Base-by-base conservation (phyloP, 2,329 filamentous ascomycete genomes). In the Bipolaris sorokiniana region DNA sequence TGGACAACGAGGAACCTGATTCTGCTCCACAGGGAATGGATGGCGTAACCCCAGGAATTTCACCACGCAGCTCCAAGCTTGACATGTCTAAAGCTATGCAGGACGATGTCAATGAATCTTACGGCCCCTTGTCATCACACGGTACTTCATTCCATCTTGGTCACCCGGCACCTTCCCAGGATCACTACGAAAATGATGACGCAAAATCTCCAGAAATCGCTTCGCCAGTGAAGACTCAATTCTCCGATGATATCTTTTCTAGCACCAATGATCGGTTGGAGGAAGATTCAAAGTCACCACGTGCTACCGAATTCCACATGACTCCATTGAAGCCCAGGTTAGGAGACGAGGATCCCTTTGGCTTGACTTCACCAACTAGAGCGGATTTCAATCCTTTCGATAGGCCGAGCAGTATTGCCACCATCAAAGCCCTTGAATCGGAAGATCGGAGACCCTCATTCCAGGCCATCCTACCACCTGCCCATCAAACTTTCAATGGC, bases 161-260 rank as follows among this genome's bases (percentile, higher is more conserved):
- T 11, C 45, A 45, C 11, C 26, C 54, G 18, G 34, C 54, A 33
- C 18, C 26, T 7, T 36, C 46, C 10, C 42, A 55, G 9, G 28
- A 38, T 13, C 50, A 54, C 10, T 42, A 33, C 6, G 28, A 34
- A 6, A 49, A 23, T 4, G 34, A 47, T 16, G 36, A 44, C 23
- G 50, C 54, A 10, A 51, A 62, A 5, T n/a, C 59, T 33, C 57
- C 65, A 15, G 67, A 67, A 16, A 13, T 71, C 3, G 48, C 53
- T 10, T 82, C 80, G 6, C 80, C 81, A 16, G 69, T 76, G 26
- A 69, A 76, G 16, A 72, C 71, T 5, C 67, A 73, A 34, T 78
- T 77, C 48, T 70, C 75, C 9, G 69, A 70, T 45, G 69, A 74
- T 55, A 48, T 68, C 7, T 72, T 76, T 37, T 54, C 61, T 20